Evolutionary conservation across 192 early-diverging fungal genomes (phyloP).

Genomic region (Coemansia umbellata): DNA sequence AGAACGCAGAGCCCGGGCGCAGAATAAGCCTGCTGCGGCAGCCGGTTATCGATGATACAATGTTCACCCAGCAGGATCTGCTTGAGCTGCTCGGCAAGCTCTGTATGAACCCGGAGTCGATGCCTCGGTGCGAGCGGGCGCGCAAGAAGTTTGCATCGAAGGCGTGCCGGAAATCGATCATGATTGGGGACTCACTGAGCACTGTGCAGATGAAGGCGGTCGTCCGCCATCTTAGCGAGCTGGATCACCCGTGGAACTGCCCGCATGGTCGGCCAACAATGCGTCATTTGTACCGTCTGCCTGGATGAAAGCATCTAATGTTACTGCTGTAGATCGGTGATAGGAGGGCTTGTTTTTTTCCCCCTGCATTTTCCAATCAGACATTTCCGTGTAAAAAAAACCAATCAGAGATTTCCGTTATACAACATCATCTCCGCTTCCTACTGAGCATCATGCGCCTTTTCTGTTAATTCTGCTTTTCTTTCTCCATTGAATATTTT

Average conservation of each 20-base stretch:
- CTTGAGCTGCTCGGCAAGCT: conserved; percentile 40
- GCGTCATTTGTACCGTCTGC: conserved; percentile 70
- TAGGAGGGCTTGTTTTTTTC: background rate
- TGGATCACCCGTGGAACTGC: conserved; percentile 98
- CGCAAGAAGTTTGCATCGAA: conserved; percentile 79
- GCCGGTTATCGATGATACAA: conserved; percentile 67
- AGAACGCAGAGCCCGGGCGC: conserved; percentile 52
- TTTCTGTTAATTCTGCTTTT: too few species aligned
- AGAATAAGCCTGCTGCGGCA: conserved; percentile 66
- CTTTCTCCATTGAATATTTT: background rate
- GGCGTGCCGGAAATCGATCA: conserved; percentile 85
- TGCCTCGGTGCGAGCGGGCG: conserved; percentile 66
- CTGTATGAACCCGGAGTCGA: conserved; percentile 48
- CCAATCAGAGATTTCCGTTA: background rate
- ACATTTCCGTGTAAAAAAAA: background rate
- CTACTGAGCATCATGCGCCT: too few species aligned
- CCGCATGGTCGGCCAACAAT: conserved; percentile 96
- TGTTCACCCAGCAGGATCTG: conserved; percentile 63
- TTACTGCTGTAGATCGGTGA: background rate
- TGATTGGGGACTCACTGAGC: conserved; percentile 86
- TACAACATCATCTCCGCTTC: too few species aligned
- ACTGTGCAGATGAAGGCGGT: conserved; percentile 72
- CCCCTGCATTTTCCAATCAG: background rate
- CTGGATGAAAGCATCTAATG: background rate
- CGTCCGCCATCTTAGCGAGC: conserved; percentile 71